These are phyloP conservation scores for Chalara sp. DNA, from an alignment of 2,329 filamentous ascomycete species.

Conservation along the genomic window DNA sequence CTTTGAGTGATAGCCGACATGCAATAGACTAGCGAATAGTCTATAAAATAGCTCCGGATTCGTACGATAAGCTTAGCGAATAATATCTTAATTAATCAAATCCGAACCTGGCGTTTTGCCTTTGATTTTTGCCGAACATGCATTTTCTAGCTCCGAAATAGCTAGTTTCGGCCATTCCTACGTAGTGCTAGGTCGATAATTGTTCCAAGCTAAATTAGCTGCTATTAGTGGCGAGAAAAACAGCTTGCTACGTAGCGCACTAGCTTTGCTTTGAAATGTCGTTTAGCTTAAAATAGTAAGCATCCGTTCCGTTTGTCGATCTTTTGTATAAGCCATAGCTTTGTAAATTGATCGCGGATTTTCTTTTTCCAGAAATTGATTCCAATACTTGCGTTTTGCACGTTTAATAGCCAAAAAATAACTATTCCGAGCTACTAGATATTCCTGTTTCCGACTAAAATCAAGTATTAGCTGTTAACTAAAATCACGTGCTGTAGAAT, in stretches of 20 bases:
- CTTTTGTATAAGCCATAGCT: not conserved
- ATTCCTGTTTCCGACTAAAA: too few species aligned
- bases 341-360: not conserved
- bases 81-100: not conserved
- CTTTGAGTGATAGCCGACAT: not conserved
- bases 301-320: not conserved
- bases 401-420: not conserved
- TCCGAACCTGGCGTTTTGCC: not conserved
- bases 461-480: too few species aligned
- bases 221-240: not conserved
- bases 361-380: not conserved
- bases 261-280: not conserved
- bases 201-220: not conserved
- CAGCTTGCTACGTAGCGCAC: not conserved
- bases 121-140: not conserved
- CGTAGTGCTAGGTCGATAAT: not conserved
- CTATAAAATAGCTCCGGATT: not conserved
- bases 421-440: not conserved
- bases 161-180: not conserved
- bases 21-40: not conserved
- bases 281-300: not conserved
- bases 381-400: not conserved
- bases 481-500: not conserved
- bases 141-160: not conserved
- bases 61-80: not conserved